These are phyloP conservation scores for Aciculosporium take DNA, from an alignment of 2,329 filamentous ascomycete genomes.

Conservation along the genomic window DNA sequence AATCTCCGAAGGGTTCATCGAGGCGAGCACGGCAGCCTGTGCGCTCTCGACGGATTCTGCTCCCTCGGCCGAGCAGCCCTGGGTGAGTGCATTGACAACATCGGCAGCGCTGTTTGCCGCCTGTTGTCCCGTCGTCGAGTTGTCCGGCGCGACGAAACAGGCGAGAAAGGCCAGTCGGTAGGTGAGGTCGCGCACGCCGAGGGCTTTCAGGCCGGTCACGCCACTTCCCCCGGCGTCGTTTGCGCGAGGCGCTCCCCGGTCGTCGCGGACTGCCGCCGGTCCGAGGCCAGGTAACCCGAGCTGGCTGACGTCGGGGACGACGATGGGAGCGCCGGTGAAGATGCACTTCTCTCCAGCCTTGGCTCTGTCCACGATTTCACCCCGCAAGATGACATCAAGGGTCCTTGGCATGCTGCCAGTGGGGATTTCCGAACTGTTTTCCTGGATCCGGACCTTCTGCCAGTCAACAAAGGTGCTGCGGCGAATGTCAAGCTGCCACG, in stretches of 20 bases:
- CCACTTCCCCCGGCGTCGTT: constrained; percentile 73
- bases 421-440: constrained; percentile 95
- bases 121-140: constrained; percentile 61
- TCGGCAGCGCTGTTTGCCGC: constrained; percentile 53
- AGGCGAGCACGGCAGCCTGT: constrained; percentile 74
- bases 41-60: constrained; percentile 66
- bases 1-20: constrained; percentile 75
- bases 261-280: constrained; percentile 74
- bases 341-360: constrained; percentile 98
- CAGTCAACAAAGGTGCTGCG: constrained; percentile 98
- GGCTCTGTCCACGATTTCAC: constrained; percentile 92
- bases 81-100: constrained; percentile 68
- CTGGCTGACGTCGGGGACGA: constrained; percentile 93
- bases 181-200: constrained; percentile 89
- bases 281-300: constrained; percentile 76
- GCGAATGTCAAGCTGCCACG: constrained; percentile 94
- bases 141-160: constrained; percentile 89
- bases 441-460: constrained; percentile 96
- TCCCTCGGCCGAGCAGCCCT: constrained; percentile 45
- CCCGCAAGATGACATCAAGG: constrained; percentile 90
- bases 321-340: constrained; percentile 90
- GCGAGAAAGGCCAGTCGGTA: constrained; percentile 94
- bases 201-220: constrained; percentile 74
- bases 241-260: constrained; percentile 54
- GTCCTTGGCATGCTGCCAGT: constrained; percentile 97